These are phyloP conservation scores for Obelidium mucronatum DNA, from an alignment of 192 early-diverging fungal genomes.

Conservation along the genomic window DNA sequence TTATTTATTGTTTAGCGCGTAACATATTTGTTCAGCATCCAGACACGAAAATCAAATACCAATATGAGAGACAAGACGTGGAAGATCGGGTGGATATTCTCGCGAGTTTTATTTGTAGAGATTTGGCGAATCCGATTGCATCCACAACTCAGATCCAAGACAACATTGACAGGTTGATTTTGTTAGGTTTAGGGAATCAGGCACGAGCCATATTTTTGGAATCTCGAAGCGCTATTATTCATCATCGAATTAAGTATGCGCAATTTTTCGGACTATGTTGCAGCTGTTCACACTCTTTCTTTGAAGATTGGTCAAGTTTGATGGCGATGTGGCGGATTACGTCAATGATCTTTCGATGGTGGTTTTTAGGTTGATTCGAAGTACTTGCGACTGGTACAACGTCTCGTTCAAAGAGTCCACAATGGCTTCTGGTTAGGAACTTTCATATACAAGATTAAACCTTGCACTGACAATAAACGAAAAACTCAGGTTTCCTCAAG, in stretches of 20 bases:
- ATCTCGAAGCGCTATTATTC: conserved; percentile 78
- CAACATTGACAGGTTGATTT: conserved; percentile 81
- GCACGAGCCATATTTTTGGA: conserved; percentile 89
- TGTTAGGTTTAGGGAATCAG: conserved; percentile 76
- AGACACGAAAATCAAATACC: conserved; percentile 17
- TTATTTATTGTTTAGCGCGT: no score
- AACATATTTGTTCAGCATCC: conserved; percentile 6
- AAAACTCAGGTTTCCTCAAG: conserved; percentile 76
- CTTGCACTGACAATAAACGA: neutral
- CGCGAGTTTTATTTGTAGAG: conserved; percentile 62
- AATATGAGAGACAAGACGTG: conserved; percentile 30
- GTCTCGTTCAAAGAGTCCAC: conserved; percentile 85
- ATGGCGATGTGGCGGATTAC: conserved; percentile 87
- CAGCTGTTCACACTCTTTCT: neutral
- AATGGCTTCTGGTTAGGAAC: conserved; percentile 80
- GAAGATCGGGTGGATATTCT: conserved; percentile 56
- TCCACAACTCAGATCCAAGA: conserved; percentile 81
- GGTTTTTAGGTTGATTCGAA: conserved; percentile 89
- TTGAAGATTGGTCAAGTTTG: conserved; percentile 82
- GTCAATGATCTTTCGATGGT: conserved; percentile 69
- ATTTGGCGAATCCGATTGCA: conserved; percentile 82
- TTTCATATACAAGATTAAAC: neutral
- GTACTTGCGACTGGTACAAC: conserved; percentile 97
- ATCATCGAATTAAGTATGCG: conserved; percentile 69
- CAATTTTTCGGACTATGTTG: neutral